A percentile compares a stretch with the other conserved stretches of the same genome.
phyloP scores from a whole-genome alignment of 176 grass and related monocot species.

The Themeda triandra region DNA sequence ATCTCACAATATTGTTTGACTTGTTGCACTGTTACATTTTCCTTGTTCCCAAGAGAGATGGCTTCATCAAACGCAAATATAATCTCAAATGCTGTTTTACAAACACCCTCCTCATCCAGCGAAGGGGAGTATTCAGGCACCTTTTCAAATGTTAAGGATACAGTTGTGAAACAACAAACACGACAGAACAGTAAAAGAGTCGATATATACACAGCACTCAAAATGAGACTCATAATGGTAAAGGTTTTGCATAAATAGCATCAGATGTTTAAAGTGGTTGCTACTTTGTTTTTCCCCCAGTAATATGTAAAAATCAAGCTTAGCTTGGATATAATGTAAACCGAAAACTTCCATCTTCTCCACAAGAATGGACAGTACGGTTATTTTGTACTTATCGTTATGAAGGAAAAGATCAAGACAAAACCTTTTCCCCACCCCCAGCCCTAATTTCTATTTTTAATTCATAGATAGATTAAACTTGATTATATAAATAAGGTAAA shows the following conservation, averaged over 20 bases:
- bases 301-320: background rate
- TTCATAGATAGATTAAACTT: background rate
- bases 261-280: background rate
- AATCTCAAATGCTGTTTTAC: constrained; percentile 70
- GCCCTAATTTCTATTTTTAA: background rate
- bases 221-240: background rate
- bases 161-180: background rate
- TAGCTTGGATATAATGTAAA: background rate
- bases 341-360: background rate
- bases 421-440: background rate
- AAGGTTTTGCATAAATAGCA: background rate
- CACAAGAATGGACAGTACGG: background rate
- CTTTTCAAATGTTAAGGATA: constrained; percentile 60
- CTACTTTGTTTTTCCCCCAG: background rate
- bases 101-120: constrained; percentile 74
- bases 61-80: constrained; percentile 92
- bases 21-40: constrained; percentile 81
- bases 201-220: background rate
- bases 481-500: background rate
- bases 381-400: constrained; percentile 5
- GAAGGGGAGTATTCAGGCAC: constrained; percentile 78
- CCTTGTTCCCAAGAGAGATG: constrained; percentile 80
- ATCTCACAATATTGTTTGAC: constrained; percentile 96
- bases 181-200: background rate
- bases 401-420: background rate